Base-by-base conservation (phyloP, 805 yeast species). In the Teunomyces funiuensis region DNA sequence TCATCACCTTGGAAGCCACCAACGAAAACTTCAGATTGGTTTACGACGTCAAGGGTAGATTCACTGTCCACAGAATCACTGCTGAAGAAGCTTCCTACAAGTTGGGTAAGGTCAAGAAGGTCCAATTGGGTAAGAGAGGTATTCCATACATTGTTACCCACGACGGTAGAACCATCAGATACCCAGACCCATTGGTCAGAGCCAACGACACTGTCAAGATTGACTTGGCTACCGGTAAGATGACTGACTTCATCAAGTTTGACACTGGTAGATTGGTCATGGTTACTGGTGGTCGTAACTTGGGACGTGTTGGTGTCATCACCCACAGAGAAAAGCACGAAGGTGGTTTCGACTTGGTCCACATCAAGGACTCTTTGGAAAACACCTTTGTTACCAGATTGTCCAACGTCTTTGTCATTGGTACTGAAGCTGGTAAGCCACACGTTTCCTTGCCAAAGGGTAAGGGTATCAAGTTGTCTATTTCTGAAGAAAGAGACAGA, bases 401-500 rank as follows among this genome's bases (percentile, higher is more conserved):
- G 50, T 48, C 63, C 40, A 65, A 65, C 63, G 71, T 65, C 52
- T 65, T 65, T 56, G 66, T 65, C 41, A 57, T 66, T 47, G 71
- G 71, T 64, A 55, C 57, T 41, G 71, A 66, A 54, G 69, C 70
- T 49, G 66, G 65, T 57, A 65, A 63, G 56, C 69, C 71, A 44
- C 57, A 52, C 51, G 62, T 66, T 40, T 64, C 70, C 25, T 65
- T 66, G 57, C 72, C 72, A 63, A 65, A 65, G 63, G 72, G 72
- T 62, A 66, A 66, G 59, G 72, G 72, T 65, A 65, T 66, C 44
- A 66, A 66, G 55, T 59, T 66, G 44, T 65, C 72, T 38, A 66
- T 66, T 46, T 51, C 72, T 47, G 72, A 66, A 57, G 72, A 66
- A 59, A 60, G 72, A 57, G 72, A 66, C 70, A 65, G 69, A 63